Evolutionary conservation across 2,329 filamentous ascomycete genomes (phyloP), one percentile per base, ranked within the genome.

Genomic region (Sporothrix pseudoabietina): DNA sequence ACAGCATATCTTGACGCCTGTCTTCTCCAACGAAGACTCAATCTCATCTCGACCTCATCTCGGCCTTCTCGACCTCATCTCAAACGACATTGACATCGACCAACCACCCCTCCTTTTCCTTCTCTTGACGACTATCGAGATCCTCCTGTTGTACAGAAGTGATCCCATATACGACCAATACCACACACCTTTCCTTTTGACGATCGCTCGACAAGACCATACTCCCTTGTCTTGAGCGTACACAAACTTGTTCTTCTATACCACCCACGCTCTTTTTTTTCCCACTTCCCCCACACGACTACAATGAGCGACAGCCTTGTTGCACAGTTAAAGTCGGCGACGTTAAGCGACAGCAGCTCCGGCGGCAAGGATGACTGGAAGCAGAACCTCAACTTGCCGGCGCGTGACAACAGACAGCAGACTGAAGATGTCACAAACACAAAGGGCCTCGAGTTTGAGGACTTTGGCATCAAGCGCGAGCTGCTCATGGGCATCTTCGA

Each of bases 401-500:
- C 87, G 73, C 93, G 91, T 82, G 93, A 96, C 81, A 89, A 85
- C 78, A 88, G 93, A 83, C 89, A 91, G 78, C 93, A 96, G 83
- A 71, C 59, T 69, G 78, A 97, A 92, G 96, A 99, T 92, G 97
- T 99, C 75, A 98, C 95, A 73, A 94, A 94, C 79, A 99, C 95
- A 44, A 98, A 98, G 85, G 96, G 96, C 75, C 87, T 99, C 75
- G 96, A 99, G 78, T 99, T 98, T 80, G 97, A 99, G 83, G 93
- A 98, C 78, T 98, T 99, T 81, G 92, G 92, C 77, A 91, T 99
- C 78, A 97, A 97, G 86, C 89, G 96, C 81, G 93, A 97, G 81
- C 86, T 99, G 75, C 89, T 99, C 85, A 99, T 98, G 95, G 96
- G 96, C 76, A 98, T 99, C 77, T 99, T 98, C 82, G 96, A 99